Base-by-base conservation (phyloP, 306 rosid species). In the Heteromeles arbutifolia region DNA sequence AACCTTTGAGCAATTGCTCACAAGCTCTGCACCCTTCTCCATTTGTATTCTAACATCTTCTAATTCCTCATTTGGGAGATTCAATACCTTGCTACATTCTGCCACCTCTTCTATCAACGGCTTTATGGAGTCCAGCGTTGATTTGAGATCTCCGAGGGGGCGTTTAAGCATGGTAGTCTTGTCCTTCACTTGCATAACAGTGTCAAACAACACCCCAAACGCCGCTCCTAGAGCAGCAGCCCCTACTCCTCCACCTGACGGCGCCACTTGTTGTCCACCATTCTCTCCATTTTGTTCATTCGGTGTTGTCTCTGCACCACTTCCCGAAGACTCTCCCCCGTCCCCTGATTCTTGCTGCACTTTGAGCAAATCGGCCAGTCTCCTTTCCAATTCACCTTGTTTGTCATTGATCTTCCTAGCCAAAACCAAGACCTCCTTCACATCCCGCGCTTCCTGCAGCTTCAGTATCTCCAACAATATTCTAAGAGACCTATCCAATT, bases 401-500 rank as follows among this genome's bases (percentile, higher is more conserved):
- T 31, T 52, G 45, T 70, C 74, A 3, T 29, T 8, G 14, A 24
- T 28, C 14, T n/a, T 24, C 19, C 63, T 70, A 19, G 21, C 45
- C 63, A 52, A 19, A 52, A 70, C 3, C 70, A 9, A 57, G n/a
- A 52, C 31, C 50, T 31, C 80, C 11, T 8, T 11, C 31, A 19
- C 41, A 21, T 22, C 24, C 50, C 67, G 26, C 3, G 18, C 52
- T 43, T 24, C 17, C 54, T 37, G 44, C 9, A 24, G 22, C 17
- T 37, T 45, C 21, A 76, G 29, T 4, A 53, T 54, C 56, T 17
- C 37, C 25, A 76, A 17, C 24, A 39, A 43, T 19, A 21, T 10
- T 8, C 37, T n/a, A 64, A 78, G 53, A n/a, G 64, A 59, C 11
- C 59, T 71, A n/a, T 78, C 54, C 70, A 70, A 50, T 5, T 53